phyloP scores from a whole-genome alignment of 495 filamentous ascomycete genomes.

The Neurospora sp. region DNA sequence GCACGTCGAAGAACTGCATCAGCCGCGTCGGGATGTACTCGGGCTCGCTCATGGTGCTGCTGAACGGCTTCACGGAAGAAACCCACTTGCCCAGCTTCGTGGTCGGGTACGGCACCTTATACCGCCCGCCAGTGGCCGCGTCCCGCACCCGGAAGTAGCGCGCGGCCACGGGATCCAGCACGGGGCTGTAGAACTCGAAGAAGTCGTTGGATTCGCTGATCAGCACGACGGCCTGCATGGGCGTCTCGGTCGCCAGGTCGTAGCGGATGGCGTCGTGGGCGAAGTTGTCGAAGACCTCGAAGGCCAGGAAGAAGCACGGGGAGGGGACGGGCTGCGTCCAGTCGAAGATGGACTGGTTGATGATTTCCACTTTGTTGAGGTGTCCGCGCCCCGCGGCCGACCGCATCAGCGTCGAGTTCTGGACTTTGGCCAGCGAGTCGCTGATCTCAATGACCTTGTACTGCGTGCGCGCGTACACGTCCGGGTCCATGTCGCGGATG shows the following conservation, averaged over 20 bases:
- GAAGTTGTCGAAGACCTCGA: slow-evolving; percentile 99
- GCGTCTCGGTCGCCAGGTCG: slow-evolving; percentile 59
- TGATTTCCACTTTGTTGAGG: slow-evolving; percentile 76
- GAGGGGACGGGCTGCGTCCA: slow-evolving; percentile 78
- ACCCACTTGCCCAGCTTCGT: slow-evolving; percentile 48
- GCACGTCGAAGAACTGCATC: slow-evolving; percentile 92
- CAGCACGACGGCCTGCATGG: slow-evolving; percentile 77
- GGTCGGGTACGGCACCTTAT: slow-evolving; percentile 46
- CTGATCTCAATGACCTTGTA: slow-evolving; percentile 96
- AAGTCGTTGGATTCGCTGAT: slow-evolving; percentile 84
- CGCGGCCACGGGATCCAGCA: slow-evolving; percentile 70
- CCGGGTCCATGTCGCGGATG: slow-evolving; percentile 79
- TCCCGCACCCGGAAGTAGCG: slow-evolving; percentile 75
- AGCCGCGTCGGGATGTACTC: slow-evolving; percentile 92
- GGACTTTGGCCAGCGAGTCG: slow-evolving; percentile 62
- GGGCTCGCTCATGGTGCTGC: slow-evolving; percentile 61
- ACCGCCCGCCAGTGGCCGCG: slow-evolving; percentile 38
- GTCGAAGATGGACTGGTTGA: slow-evolving; percentile 89
- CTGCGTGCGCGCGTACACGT: slow-evolving; percentile 88
- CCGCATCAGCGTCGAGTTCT: slow-evolving; percentile 56
- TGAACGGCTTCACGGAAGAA: slow-evolving; percentile 52
- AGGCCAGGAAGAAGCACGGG: slow-evolving; percentile 95
- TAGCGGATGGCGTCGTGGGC: slow-evolving; percentile 90
- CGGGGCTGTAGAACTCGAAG: slow-evolving; percentile 76
- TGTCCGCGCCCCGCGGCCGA: slow-evolving; percentile 63